These are phyloP conservation scores for Tanozyma kutaoensis DNA, from an alignment of 805 yeast species.

Conservation along the genomic window DNA sequence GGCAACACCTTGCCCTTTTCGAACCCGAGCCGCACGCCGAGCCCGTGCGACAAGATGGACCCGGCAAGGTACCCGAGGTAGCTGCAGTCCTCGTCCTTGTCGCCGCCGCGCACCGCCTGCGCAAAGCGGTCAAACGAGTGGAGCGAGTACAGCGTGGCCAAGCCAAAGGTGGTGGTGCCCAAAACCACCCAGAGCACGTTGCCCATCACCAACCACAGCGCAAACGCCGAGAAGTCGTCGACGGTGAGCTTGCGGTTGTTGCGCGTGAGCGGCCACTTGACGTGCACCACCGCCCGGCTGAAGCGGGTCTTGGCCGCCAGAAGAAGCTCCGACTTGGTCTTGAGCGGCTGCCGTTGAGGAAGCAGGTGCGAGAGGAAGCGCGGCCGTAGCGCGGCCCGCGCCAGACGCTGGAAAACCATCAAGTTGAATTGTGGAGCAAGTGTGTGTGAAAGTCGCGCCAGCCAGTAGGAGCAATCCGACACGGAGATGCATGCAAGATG, in stretches of 20 bases:
- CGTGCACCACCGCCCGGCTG: conserved; percentile 19
- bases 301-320: conserved; percentile 16
- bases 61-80: conserved; percentile 20
- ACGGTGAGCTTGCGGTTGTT: conserved; percentile 34
- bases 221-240: conserved; percentile 41
- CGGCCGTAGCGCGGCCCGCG: too few relatives aligned
- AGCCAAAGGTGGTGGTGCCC: conserved; percentile 46
- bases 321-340: conserved; percentile 7
- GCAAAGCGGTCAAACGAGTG: conserved; percentile 19
- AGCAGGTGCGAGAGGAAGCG: too few relatives aligned
- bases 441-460: too few relatives aligned
- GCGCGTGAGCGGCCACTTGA: conserved; percentile 36
- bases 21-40: conserved; percentile 21
- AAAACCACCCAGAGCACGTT: conserved; percentile 39
- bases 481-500: too few relatives aligned
- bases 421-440: too few relatives aligned
- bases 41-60: conserved; percentile 23
- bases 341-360: too few relatives aligned
- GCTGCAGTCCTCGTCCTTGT: conserved; percentile 17
- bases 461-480: too few relatives aligned
- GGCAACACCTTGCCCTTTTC: conserved; percentile 26
- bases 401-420: too few relatives aligned
- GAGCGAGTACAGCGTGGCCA: conserved; percentile 30
- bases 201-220: conserved; percentile 47
- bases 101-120: conserved; percentile 8